phyloP scores from a whole-genome alignment of 192 early-diverging fungal genomes.

The Coemansia sp. region DNA sequence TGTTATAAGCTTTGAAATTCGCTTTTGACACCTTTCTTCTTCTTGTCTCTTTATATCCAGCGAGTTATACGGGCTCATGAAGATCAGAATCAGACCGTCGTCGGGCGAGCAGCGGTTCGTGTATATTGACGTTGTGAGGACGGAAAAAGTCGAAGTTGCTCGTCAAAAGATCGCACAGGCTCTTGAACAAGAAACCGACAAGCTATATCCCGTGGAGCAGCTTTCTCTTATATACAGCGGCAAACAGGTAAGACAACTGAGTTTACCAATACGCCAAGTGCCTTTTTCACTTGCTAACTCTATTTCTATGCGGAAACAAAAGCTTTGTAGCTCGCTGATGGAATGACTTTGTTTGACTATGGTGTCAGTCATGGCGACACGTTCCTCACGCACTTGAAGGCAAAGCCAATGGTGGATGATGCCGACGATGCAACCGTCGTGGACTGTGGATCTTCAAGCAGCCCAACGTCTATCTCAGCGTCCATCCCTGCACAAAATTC shows the following conservation, averaged over 20 bases:
- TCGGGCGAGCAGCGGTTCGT: background rate
- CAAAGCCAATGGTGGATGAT: background rate
- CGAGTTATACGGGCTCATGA: background rate
- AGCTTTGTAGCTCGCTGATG: constrained; percentile 32
- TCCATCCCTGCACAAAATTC: background rate
- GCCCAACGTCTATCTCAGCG: background rate
- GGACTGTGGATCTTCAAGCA: background rate
- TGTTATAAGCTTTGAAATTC: too few species aligned
- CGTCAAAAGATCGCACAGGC: background rate
- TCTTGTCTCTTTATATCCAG: too few species aligned
- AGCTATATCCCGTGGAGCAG: background rate
- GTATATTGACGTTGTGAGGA: background rate
- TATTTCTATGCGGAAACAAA: background rate
- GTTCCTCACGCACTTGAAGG: constrained; percentile 21
- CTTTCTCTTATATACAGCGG: constrained; percentile 3
- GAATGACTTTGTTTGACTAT: constrained; percentile 49
- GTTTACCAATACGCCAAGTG: background rate
- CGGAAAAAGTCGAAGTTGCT: background rate
- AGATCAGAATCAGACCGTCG: background rate
- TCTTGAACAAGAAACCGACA: background rate
- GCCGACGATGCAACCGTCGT: background rate
- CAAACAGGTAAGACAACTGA: background rate
- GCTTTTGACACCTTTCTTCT: too few species aligned
- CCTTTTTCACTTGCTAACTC: background rate
- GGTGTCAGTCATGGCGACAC: constrained; percentile 32